These are phyloP conservation scores for Tephrocybe sp. DNA, from an alignment of 768 basidiomycete genomes.

Conservation along the genomic window DNA sequence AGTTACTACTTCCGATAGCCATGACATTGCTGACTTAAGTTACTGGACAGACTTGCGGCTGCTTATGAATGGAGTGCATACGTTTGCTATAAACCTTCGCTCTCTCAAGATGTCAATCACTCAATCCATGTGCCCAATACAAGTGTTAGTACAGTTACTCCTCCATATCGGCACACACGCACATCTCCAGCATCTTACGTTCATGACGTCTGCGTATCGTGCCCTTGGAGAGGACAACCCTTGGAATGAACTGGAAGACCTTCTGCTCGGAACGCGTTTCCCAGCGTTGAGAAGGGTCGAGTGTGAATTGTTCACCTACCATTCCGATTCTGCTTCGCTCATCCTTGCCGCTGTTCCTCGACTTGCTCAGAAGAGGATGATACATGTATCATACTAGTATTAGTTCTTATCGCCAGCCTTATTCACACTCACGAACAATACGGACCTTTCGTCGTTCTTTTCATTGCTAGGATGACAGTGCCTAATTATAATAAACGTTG, in stretches of 20 bases:
- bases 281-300: slow-evolving; percentile 6
- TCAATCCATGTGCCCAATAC: neutral
- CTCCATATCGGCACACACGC: neutral
- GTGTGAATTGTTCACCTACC: neutral
- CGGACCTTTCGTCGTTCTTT: too few species aligned
- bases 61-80: slow-evolving; percentile 2
- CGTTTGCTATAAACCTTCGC: slow-evolving; percentile 3
- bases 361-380: slow-evolving; percentile 12
- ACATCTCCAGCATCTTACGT: neutral
- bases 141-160: slow-evolving; percentile 1
- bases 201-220: neutral
- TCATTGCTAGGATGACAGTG: too few species aligned
- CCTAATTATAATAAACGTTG: too few species aligned
- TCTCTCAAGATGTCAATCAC: neutral
- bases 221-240: neutral
- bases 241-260: slow-evolving; percentile 7
- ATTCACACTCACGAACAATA: too few species aligned
- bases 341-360: slow-evolving; percentile 2
- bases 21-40: neutral
- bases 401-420: too few species aligned
- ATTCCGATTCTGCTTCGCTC: neutral
- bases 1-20: neutral
- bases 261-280: slow-evolving; percentile 2
- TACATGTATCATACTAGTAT: neutral
- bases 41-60: neutral